These are phyloP conservation scores for Hypomyces rosellus DNA, from an alignment of 2,329 filamentous ascomycete genomes.

Conservation along the genomic window DNA sequence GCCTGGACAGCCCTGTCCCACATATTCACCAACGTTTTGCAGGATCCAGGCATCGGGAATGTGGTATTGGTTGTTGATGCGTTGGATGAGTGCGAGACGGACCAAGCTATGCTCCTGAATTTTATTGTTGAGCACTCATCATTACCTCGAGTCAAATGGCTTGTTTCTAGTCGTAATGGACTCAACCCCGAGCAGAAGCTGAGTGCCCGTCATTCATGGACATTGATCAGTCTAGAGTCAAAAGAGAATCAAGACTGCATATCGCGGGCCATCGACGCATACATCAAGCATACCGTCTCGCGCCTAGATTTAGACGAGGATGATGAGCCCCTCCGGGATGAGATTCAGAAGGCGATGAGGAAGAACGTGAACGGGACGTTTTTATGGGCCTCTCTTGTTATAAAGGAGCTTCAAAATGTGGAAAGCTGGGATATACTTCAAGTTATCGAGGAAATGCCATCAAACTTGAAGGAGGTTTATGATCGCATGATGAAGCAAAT, in stretches of 20 bases:
- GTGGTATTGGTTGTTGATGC: constrained; percentile 38
- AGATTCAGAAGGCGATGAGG: constrained; percentile 14
- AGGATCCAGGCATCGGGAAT: constrained; percentile 19
- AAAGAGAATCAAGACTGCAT: constrained; percentile 19
- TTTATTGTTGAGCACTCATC: not conserved
- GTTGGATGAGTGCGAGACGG: constrained; percentile 36
- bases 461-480: constrained; percentile 24
- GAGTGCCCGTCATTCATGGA: no score
- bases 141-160: constrained; percentile 1
- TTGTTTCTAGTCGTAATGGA: constrained; percentile 4
- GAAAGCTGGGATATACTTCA: not conserved
- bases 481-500: constrained; percentile 30
- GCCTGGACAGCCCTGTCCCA: constrained; percentile 28
- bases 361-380: constrained; percentile 30
- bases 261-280: constrained; percentile 1
- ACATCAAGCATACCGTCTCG: not conserved
- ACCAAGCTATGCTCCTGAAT: not conserved
- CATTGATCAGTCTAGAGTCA: not conserved
- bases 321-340: constrained; percentile 10
- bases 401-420: not conserved
- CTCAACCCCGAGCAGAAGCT: constrained; percentile 12
- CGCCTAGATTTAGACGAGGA: not conserved
- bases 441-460: not conserved
- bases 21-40: constrained; percentile 35
- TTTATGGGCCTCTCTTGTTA: constrained; percentile 18